phyloP scores from a whole-genome alignment of 2,329 filamentous ascomycete species.

The Onygena corvina region DNA sequence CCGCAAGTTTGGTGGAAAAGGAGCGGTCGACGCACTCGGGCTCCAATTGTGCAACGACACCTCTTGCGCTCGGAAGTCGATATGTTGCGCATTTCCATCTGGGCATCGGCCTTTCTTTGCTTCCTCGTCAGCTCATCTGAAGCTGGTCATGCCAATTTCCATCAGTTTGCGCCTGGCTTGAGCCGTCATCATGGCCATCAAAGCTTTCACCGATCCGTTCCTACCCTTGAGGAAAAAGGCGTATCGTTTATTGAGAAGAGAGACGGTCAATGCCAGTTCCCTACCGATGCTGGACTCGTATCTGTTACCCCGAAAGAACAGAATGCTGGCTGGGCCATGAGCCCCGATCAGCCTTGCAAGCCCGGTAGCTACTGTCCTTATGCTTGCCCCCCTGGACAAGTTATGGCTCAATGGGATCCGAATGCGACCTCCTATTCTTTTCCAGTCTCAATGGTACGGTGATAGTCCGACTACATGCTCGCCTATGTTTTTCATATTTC shows the following conservation, averaged over 20 bases:
- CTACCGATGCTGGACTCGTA: constrained; percentile 53
- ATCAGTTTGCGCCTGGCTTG: constrained; percentile 9
- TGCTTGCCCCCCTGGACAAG: constrained; percentile 61
- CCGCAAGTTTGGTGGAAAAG: neutral
- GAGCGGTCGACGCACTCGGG: neutral
- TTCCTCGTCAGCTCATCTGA: neutral
- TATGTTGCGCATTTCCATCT: constrained; percentile 1
- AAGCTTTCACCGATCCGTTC: constrained; percentile 15
- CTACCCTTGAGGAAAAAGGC: constrained; percentile 14
- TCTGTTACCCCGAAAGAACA: constrained; percentile 49
- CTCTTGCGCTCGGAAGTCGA: neutral
- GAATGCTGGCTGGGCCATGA: constrained; percentile 72
- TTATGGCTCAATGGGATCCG: constrained; percentile 69
- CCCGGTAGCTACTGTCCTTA: constrained; percentile 62
- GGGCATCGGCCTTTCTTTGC: constrained; percentile 2
- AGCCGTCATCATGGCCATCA: constrained; percentile 19
- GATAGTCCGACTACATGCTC: neutral
- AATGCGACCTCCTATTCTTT: constrained; percentile 53
- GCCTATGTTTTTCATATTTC: neutral
- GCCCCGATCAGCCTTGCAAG: constrained; percentile 57
- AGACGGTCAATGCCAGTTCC: constrained; percentile 51
- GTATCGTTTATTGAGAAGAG: constrained; percentile 40
- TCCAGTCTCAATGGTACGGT: constrained; percentile 58
- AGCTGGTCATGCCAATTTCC: constrained; percentile 13
- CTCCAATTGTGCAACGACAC: neutral